Conservation (phyloP, 2,329 filamentous ascomycete genomes). For the Sporothrix mexicana region DNA sequence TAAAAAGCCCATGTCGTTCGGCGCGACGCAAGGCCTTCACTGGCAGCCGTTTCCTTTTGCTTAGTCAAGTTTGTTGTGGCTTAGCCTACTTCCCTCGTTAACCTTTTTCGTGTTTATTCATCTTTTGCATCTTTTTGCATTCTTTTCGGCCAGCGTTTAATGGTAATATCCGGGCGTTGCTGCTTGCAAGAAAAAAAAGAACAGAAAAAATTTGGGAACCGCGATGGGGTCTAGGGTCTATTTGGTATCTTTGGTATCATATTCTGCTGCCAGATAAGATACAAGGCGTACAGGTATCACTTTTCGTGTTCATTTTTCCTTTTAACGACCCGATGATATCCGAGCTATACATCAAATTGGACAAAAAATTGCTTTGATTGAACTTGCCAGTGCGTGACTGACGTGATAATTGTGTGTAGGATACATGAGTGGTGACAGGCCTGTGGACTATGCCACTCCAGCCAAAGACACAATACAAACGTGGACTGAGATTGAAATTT, state of each 20-base stretch:
- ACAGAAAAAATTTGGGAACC: slow-evolving; percentile 6
- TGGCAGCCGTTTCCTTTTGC: slow-evolving; percentile 28
- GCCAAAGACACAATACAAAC: too few relatives aligned
- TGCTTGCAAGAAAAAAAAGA: neutral
- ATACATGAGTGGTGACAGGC: too few relatives aligned
- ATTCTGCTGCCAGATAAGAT: slow-evolving; percentile 1
- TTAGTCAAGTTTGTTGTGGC: slow-evolving; percentile 20
- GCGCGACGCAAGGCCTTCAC: slow-evolving; percentile 15
- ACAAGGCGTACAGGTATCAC: neutral
- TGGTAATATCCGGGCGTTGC: neutral
- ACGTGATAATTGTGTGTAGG: neutral
- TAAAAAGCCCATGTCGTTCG: slow-evolving; percentile 22
- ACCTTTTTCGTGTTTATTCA: neutral
- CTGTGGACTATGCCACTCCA: too few relatives aligned
- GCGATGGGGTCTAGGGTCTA: neutral
- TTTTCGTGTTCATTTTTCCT: neutral
- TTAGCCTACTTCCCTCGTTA: neutral
- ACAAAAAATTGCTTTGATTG: neutral
- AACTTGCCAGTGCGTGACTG: neutral
- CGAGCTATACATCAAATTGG: slow-evolving; percentile 18
- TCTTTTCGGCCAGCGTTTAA: neutral
- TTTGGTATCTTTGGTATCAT: neutral
- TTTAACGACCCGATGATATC: slow-evolving; percentile 20
- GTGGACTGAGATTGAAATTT: slow-evolving; percentile 27
- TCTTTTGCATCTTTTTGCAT: neutral